Percentiles rank a stretch among this genome's conserved stretches.
Evolutionary conservation across 768 basidiomycete species (phyloP).

Genomic region (Lactarius tabidus): DNA sequence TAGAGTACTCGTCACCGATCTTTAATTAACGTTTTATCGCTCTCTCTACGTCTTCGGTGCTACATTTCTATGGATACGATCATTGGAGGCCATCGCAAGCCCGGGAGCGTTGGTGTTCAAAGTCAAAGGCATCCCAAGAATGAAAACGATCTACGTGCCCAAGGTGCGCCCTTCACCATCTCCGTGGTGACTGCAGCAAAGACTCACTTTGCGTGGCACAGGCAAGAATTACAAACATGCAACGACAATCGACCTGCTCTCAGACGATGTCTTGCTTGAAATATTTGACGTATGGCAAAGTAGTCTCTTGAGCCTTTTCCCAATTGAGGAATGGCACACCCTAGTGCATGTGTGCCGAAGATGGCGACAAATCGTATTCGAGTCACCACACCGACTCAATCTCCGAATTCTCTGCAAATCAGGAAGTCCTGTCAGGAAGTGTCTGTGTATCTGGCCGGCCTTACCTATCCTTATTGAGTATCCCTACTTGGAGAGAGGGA

Average conservation of each 20-base stretch:
- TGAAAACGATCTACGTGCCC: too few relatives aligned
- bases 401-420: not conserved
- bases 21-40: too few relatives aligned
- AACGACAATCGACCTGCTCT: not conserved
- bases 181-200: too few relatives aligned
- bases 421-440: not conserved
- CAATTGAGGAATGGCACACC: not conserved
- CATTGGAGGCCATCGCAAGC: too few relatives aligned
- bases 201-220: not conserved
- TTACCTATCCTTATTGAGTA: not conserved
- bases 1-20: too few relatives aligned
- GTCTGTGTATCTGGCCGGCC: not conserved
- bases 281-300: not conserved
- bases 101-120: too few relatives aligned
- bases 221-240: not conserved
- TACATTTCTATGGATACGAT: too few relatives aligned
- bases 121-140: too few relatives aligned
- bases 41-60: too few relatives aligned
- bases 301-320: too few relatives aligned
- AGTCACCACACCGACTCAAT: not conserved
- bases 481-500: too few relatives aligned
- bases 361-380: not conserved
- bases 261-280: not conserved
- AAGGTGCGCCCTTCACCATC: not conserved
- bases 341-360: not conserved